phyloP scores from a whole-genome alignment of 257 asterid genomes.

The Nicotiana knightiana region DNA sequence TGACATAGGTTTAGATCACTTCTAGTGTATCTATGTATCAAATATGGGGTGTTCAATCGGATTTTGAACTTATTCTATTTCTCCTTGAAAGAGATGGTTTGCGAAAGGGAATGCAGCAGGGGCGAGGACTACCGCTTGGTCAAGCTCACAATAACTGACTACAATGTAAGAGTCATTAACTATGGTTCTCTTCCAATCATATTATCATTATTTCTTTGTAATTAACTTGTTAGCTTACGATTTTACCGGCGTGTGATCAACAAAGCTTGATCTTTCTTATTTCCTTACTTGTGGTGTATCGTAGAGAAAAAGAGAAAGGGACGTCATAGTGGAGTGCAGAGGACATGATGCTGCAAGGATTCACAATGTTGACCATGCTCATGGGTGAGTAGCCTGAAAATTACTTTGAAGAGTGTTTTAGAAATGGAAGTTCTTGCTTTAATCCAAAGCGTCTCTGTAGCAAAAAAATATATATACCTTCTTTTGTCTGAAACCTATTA shows the following conservation, averaged over 20 bases:
- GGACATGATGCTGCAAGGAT: conserved; percentile 98
- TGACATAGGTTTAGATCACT: no score
- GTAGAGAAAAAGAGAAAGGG: conserved; percentile 62
- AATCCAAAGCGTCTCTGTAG: not conserved
- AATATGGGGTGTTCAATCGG: no score
- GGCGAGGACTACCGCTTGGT: conserved; percentile 97
- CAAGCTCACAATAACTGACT: conserved; percentile 84
- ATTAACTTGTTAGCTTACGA: not conserved
- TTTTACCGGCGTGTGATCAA: not conserved
- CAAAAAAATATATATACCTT: not conserved
- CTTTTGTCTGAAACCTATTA: not conserved
- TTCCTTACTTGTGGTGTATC: not conserved
- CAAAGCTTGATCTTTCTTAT: not conserved
- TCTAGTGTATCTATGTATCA: no score
- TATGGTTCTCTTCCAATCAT: not conserved
- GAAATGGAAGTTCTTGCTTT: not conserved
- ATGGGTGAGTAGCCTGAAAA: conserved; percentile 46
- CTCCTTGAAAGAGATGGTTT: conserved; percentile 56
- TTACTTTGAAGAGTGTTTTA: not conserved
- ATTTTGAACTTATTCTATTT: not conserved
- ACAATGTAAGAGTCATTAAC: conserved; percentile 37
- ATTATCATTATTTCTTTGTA: not conserved
- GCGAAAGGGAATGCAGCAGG: conserved; percentile 96
- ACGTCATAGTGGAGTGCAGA: conserved; percentile 81
- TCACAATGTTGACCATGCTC: conserved; percentile 73